Conservation (phyloP, 495 filamentous ascomycete species). For the Podospora appendiculata region DNA sequence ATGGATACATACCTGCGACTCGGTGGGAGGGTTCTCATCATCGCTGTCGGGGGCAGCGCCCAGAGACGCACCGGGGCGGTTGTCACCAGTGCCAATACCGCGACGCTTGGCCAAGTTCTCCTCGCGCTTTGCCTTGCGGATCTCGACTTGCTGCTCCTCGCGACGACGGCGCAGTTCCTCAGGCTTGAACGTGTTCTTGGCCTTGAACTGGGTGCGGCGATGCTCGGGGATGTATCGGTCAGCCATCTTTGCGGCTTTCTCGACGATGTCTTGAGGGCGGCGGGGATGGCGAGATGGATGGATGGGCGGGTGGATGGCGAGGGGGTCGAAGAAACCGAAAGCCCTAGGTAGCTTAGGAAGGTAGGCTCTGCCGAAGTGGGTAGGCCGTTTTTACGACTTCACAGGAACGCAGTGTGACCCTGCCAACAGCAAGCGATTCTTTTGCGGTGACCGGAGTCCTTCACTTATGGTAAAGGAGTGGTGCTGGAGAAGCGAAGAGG, state of each 20-base stretch:
- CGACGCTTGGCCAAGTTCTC: conserved; percentile 97
- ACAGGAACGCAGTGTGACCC: neutral
- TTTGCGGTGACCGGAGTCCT: neutral
- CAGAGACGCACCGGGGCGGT: conserved; percentile 78
- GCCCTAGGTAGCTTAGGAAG: too few relatives aligned
- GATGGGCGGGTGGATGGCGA: conserved; percentile 24
- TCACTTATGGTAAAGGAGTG: neutral
- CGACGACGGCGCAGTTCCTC: conserved; percentile 97
- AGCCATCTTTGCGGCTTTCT: conserved; percentile 62
- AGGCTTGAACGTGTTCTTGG: conserved; percentile 94
- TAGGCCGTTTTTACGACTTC: too few relatives aligned
- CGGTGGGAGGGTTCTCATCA: conserved; percentile 88
- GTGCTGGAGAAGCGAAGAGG: neutral
- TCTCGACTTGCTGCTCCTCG: conserved; percentile 98
- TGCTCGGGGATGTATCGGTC: conserved; percentile 99
- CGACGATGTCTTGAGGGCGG: conserved; percentile 16
- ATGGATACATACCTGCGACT: conserved; percentile 78
- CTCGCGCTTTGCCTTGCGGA: conserved; percentile 94
- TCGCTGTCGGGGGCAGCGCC: conserved; percentile 91
- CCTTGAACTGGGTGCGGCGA: conserved; percentile 98
- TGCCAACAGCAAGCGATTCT: neutral
- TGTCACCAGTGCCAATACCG: conserved; percentile 72
- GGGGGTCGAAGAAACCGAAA: conserved; percentile 3
- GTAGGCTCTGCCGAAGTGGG: too few relatives aligned
- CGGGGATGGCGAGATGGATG: conserved; percentile 21